Conservation (phyloP, 129 eudicot species). For the Centella asiatica region DNA sequence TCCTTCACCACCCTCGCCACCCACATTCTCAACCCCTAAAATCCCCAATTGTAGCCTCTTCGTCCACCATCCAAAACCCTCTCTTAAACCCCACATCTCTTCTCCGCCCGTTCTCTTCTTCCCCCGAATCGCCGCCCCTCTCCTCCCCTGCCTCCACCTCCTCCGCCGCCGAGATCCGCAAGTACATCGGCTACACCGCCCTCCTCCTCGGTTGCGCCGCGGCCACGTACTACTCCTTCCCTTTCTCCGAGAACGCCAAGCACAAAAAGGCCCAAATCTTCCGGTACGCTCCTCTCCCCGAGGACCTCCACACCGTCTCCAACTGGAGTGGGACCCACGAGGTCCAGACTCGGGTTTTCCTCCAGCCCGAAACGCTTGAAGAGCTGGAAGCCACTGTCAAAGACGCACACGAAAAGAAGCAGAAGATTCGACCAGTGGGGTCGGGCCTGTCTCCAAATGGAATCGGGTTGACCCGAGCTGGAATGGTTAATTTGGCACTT, state of each 20-base stretch:
- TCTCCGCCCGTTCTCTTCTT: constrained; percentile 28
- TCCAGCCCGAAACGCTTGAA: constrained; percentile 52
- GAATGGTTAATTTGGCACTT: constrained; percentile 87
- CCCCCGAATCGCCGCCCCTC: constrained; percentile 25
- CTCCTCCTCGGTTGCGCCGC: constrained; percentile 70
- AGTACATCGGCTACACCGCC: constrained; percentile 70
- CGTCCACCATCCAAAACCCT: constrained; percentile 13
- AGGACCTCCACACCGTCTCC: constrained; percentile 76
- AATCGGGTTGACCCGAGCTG: constrained; percentile 78
- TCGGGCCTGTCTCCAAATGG: constrained; percentile 91
- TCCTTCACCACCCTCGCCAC: constrained; percentile 23
- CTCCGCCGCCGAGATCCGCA: constrained; percentile 57
- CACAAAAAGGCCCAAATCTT: constrained; percentile 91
- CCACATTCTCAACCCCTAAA: constrained; percentile 9
- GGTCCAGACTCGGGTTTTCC: constrained; percentile 62
- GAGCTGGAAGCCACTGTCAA: constrained; percentile 50
- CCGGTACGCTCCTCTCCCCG: constrained; percentile 90
- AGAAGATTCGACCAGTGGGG: constrained; percentile 81
- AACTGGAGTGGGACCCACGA: constrained; percentile 99
- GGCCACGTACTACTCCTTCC: constrained; percentile 95
- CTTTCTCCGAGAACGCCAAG: constrained; percentile 77
- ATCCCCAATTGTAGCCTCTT: no score
- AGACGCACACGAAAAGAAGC: constrained; percentile 44
- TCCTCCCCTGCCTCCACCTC: constrained; percentile 43
- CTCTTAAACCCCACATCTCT: constrained; percentile 19